Base-by-base conservation (phyloP, 2,329 filamentous ascomycete species). In the Zalaria obscura region DNA sequence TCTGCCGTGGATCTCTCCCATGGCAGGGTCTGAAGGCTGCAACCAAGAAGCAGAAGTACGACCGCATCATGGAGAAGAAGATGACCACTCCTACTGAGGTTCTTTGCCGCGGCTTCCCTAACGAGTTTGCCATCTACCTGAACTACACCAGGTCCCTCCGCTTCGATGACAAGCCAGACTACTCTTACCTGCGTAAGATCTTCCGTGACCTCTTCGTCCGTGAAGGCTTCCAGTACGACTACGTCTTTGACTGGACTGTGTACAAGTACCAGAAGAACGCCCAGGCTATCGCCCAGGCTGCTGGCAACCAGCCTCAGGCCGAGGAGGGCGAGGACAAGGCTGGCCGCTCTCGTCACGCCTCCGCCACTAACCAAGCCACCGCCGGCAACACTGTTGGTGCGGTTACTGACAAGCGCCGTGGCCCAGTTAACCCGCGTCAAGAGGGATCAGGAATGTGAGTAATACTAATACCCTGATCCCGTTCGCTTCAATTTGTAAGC, bases 1-100 rank as follows among this genome's bases (percentile, higher is more conserved):
- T 98, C 73, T 96, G 89, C 75, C 89, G 91, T 66, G 91, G 91
- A 49, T 95, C 88, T 50, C 86, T 98, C 44, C 91, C 91, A 47
- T 98, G 91, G 91, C 91, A 98, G 72, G 91, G 91, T 43, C 75
- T 95, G 42, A 95, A 95, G 78, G 89, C 89, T 70, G 89, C 89
- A 54, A 95, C 88, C 52, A 95, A 95, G 80, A 95, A 95, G 80
- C 89, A 96, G 72, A 98, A 98, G 73, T 96, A 98, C 62, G 91
- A 98, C 69, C 80, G 89, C 51, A 98, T 98, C 70, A 96, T 96
- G 89, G 91, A 98, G 76, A 98, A 98, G 81, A 98, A 98, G 85
- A 96, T 96, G 91, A 98, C 91, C 9, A 98, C 91, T 3, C 88
- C 91, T 5, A 96, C 89, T 54, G 89, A 98, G 68, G 88, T 95